phyloP scores from a whole-genome alignment of 768 basidiomycete genomes.

The Termitomyces sp. region DNA sequence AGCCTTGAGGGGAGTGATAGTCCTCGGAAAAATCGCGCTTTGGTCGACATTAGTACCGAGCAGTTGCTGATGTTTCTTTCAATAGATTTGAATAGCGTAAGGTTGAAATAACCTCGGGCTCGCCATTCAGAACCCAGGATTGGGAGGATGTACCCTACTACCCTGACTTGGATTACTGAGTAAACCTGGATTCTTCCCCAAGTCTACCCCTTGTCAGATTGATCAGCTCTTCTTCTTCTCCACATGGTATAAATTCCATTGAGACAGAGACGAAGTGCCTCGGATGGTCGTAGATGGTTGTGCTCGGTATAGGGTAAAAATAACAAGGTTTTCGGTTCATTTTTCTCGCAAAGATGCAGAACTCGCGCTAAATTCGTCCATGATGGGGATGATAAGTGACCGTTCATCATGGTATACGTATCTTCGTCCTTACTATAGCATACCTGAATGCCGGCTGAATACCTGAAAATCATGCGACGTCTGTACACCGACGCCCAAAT shows the following conservation, averaged over 20 bases:
- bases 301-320: conserved; percentile 4
- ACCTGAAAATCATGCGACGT: background rate
- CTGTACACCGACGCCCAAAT: too few relatives aligned
- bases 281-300: conserved; percentile 7
- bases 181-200: conserved; percentile 10
- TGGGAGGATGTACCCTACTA: background rate
- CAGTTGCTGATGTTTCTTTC: background rate
- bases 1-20: background rate
- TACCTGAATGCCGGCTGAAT: background rate
- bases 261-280: conserved; percentile 4
- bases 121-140: conserved; percentile 10
- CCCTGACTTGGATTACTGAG: conserved; percentile 13
- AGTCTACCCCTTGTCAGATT: conserved; percentile 7
- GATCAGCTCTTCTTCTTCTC: conserved; percentile 7
- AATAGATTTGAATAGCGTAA: background rate
- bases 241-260: conserved; percentile 4
- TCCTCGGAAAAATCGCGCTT: background rate
- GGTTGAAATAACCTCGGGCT: background rate
- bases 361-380: too few relatives aligned
- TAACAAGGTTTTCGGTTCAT: background rate
- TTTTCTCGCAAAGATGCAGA: too few relatives aligned
- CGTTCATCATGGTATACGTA: background rate
- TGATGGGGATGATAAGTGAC: background rate
- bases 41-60: background rate
- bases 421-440: background rate